These are phyloP conservation scores for Blastosporella zonata DNA, from an alignment of 1,284 basidiomycete species.

Conservation along the genomic window DNA sequence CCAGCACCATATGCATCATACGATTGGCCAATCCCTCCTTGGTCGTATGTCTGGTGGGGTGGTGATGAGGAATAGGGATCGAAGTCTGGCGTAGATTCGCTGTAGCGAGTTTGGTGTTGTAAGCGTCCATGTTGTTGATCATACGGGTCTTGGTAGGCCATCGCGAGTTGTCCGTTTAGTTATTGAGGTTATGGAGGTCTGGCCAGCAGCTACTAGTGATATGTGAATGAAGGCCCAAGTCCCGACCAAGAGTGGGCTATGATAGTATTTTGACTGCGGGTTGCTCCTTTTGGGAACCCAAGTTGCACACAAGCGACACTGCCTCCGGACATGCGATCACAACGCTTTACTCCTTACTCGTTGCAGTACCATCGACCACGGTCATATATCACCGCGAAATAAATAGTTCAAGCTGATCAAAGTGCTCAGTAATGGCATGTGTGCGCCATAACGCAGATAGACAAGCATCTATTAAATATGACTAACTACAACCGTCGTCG, in stretches of 20 bases:
- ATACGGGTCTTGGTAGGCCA: constrained; percentile 50
- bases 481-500: constrained; percentile 24
- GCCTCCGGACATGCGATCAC: constrained; percentile 1
- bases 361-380: too few relatives aligned
- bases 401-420: too few relatives aligned
- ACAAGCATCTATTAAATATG: neutral
- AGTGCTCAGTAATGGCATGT: neutral
- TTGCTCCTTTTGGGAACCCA: constrained; percentile 11
- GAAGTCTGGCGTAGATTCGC: constrained; percentile 26
- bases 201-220: neutral
- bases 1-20: constrained; percentile 39
- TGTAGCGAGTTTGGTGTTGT: constrained; percentile 32
- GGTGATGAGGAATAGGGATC: constrained; percentile 50
- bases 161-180: constrained; percentile 10
- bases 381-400: neutral
- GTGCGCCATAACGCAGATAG: neutral
- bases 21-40: constrained; percentile 27
- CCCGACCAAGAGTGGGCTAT: neutral
- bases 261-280: constrained; percentile 7
- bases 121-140: constrained; percentile 36
- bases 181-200: neutral
- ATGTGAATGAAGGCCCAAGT: neutral
- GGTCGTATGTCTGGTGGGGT: constrained; percentile 50
- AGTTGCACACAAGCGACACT: constrained; percentile 1
- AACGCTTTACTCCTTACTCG: too few relatives aligned